phyloP scores from a whole-genome alignment of 1,284 basidiomycete species.

The Inonotus obliquus region DNA sequence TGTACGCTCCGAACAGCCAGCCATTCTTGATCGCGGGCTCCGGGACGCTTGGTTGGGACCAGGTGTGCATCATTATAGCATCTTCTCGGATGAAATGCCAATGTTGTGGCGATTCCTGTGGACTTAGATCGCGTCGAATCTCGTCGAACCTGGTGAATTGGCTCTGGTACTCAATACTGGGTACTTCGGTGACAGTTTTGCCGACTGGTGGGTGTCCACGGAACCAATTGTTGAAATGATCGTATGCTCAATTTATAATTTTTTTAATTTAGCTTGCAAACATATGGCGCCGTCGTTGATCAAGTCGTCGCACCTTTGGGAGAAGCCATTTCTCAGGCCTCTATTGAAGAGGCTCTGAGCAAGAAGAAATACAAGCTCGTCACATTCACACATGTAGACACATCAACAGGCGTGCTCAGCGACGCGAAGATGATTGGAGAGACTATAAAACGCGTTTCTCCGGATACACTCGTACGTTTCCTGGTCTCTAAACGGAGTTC shows the following conservation, averaged over 20 bases:
- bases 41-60: constrained; percentile 94
- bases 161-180: constrained; percentile 81
- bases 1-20: constrained; percentile 75
- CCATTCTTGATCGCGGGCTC: constrained; percentile 90
- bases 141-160: constrained; percentile 77
- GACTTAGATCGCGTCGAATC: constrained; percentile 70
- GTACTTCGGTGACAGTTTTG: constrained; percentile 87
- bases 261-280: constrained; percentile 54
- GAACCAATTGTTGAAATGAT: constrained; percentile 8
- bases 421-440: constrained; percentile 78
- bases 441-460: constrained; percentile 74
- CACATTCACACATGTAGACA: constrained; percentile 95
- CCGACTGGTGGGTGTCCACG: constrained; percentile 58
- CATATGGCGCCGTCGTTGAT: constrained; percentile 90
- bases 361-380: constrained; percentile 86
- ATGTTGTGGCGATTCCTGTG: constrained; percentile 1
- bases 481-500: constrained; percentile 1
- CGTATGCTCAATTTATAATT: background rate
- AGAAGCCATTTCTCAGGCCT: constrained; percentile 57
- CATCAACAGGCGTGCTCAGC: constrained; percentile 87
- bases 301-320: constrained; percentile 85
- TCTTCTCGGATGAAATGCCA: background rate
- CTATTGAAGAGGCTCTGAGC: constrained; percentile 72
- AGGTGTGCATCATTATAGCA: constrained; percentile 37
- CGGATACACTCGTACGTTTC: constrained; percentile 69